Conservation (phyloP, 495 filamentous ascomycete species). For the Halenospora varia region DNA sequence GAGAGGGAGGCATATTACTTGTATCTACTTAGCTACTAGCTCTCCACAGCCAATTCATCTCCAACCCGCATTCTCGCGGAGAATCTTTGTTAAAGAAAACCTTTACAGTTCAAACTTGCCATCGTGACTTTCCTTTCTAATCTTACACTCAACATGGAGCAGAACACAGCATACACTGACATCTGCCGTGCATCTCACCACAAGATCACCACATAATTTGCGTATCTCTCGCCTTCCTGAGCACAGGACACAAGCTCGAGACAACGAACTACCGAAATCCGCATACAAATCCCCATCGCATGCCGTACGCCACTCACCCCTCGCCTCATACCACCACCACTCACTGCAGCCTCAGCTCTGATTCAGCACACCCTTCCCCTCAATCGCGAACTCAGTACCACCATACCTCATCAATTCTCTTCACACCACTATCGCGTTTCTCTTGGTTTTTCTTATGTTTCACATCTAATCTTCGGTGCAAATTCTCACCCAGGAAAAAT, state of each 20-base stretch:
- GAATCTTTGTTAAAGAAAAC: background rate
- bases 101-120: too few species aligned
- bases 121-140: too few species aligned
- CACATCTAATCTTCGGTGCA: too few species aligned
- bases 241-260: background rate
- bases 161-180: background rate
- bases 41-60: background rate
- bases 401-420: background rate
- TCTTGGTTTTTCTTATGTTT: background rate
- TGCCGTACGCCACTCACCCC: background rate
- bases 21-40: background rate
- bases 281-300: background rate
- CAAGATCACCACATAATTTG: background rate
- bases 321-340: background rate
- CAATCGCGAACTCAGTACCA: background rate
- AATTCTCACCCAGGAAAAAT: too few species aligned
- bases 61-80: background rate
- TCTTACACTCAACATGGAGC: too few species aligned
- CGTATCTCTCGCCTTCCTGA: background rate
- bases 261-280: background rate
- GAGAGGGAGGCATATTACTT: background rate
- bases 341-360: background rate
- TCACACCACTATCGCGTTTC: background rate
- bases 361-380: background rate
- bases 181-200: background rate